Evolutionary conservation across 768 basidiomycete genomes (phyloP).

Genomic region (Phlebiopsis flavidoalba): DNA sequence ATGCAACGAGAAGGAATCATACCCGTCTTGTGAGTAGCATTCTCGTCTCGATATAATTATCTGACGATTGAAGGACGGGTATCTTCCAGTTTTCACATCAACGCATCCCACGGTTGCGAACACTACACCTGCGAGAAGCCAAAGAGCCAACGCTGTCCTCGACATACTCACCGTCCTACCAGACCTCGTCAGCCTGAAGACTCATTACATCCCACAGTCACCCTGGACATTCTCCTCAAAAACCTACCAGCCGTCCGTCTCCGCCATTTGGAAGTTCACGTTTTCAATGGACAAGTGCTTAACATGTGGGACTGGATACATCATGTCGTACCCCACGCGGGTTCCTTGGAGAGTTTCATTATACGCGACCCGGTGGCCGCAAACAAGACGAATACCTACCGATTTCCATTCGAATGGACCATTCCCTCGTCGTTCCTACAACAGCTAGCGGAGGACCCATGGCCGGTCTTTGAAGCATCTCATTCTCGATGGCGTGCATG

Average conservation of each 20-base stretch:
- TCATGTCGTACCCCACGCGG: constrained; percentile 33
- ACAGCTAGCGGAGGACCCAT: not conserved
- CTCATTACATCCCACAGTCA: constrained; percentile 43
- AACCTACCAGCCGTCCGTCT: not conserved
- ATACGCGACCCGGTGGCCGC: not conserved
- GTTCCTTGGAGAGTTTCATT: not conserved
- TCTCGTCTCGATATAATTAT: not conserved
- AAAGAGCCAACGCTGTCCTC: constrained; percentile 46
- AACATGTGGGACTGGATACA: constrained; percentile 50
- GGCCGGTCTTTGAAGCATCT: not conserved
- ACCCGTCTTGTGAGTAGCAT: not conserved
- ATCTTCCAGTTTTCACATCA: constrained; percentile 53
- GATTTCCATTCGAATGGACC: not conserved
- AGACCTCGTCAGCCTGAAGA: constrained; percentile 55
- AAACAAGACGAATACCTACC: not conserved
- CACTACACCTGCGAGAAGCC: constrained; percentile 62
- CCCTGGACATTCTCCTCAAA: not conserved
- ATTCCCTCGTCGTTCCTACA: not conserved
- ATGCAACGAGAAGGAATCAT: not conserved
- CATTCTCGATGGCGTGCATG: not conserved
- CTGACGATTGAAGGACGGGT: not conserved
- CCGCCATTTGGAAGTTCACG: not conserved
- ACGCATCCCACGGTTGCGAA: constrained; percentile 51
- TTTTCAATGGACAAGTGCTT: not conserved
- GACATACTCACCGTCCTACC: constrained; percentile 56